A percentile compares a stretch with the other conserved stretches of the same genome.
phyloP scores from a whole-genome alignment of 208 protist genomes.

The Acanthamoeba lenticulata region DNA sequence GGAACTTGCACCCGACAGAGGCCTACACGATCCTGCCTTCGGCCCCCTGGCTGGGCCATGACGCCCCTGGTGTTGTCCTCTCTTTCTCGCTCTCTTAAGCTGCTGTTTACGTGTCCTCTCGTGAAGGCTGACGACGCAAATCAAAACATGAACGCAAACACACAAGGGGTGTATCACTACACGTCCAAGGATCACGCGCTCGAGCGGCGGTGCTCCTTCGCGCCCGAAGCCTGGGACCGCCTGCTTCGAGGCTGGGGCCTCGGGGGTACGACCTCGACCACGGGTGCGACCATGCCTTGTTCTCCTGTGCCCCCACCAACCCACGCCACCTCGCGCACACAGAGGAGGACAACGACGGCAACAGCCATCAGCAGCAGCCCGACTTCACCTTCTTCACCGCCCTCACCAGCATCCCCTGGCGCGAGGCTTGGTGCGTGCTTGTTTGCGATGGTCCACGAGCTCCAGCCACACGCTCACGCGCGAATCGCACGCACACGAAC shows the following conservation, averaged over 20 bases:
- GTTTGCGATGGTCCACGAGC: background rate
- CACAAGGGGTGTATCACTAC: conserved; percentile 6
- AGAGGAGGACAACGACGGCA: background rate
- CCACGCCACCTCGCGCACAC: too few species aligned
- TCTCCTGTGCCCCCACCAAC: background rate
- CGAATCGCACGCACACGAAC: too few species aligned
- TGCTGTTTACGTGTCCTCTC: too few species aligned
- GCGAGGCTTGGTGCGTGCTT: conserved; percentile 14
- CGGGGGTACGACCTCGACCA: background rate
- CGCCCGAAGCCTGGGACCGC: background rate
- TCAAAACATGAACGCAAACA: background rate
- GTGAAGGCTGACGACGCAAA: too few species aligned
- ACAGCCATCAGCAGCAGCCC: background rate
- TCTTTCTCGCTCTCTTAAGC: background rate
- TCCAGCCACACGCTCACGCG: background rate
- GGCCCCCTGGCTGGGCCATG: background rate
- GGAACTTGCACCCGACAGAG: conserved; percentile 43
- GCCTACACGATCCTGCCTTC: background rate
- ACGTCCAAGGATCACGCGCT: background rate
- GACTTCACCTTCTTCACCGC: conserved; percentile 33
- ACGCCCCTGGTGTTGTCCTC: background rate
- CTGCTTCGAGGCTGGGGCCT: background rate
- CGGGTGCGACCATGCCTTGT: too few species aligned
- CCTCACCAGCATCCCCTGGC: conserved; percentile 38
- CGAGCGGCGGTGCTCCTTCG: background rate